phyloP scores from a whole-genome alignment of 2,329 filamentous ascomycete species.

The Gaeumannomyces tritici region DNA sequence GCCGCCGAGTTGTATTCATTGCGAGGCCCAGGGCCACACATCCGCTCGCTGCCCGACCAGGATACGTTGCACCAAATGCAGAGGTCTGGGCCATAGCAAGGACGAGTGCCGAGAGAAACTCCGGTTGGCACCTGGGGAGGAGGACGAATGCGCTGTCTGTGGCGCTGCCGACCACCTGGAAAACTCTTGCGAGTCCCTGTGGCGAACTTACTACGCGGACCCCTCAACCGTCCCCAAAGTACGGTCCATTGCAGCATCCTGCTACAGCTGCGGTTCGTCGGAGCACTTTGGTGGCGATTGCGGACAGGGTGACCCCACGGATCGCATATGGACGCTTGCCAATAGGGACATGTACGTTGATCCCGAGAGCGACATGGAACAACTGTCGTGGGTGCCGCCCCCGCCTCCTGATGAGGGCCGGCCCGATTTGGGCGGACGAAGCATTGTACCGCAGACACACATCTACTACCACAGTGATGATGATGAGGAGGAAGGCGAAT shows the following conservation, averaged over 20 bases:
- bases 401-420: conserved; percentile 5
- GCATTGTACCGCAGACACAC: conserved; percentile 24
- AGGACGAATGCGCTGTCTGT: conserved; percentile 53
- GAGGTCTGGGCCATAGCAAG: conserved; percentile 48
- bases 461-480: conserved; percentile 28
- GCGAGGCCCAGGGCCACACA: conserved; percentile 34
- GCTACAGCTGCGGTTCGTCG: conserved; percentile 43
- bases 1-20: conserved; percentile 36
- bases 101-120: conserved; percentile 47
- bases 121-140: conserved; percentile 29
- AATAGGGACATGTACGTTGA: conserved; percentile 42
- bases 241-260: conserved; percentile 37
- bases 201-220: conserved; percentile 43
- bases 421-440: conserved; percentile 15
- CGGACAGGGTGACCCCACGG: conserved; percentile 16
- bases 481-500: conserved; percentile 2
- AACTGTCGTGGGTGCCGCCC: conserved; percentile 21
- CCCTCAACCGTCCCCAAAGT: conserved; percentile 35
- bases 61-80: conserved; percentile 48
- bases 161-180: conserved; percentile 46
- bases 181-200: conserved; percentile 47
- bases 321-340: conserved; percentile 41
- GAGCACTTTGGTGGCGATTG: conserved; percentile 52
- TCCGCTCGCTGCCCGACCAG: conserved; percentile 39
- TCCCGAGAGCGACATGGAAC: conserved; percentile 24